Evolutionary conservation across 768 basidiomycete genomes (phyloP).

Genomic region (Kwoniella bestiolae): DNA sequence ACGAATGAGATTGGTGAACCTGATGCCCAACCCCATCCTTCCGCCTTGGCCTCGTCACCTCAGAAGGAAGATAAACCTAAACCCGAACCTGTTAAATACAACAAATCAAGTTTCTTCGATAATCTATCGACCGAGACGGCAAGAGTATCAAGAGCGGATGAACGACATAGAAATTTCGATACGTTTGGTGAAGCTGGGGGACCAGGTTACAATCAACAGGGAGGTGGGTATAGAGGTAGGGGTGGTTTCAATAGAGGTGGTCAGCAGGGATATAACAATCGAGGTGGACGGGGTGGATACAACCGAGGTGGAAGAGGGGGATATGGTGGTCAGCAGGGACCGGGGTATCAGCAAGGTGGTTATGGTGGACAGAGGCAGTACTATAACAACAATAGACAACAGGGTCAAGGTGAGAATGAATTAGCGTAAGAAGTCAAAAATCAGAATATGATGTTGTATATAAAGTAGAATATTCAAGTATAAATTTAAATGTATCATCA

Average conservation of each 20-base stretch:
- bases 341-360: conserved; percentile 6
- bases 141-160: conserved; percentile 38
- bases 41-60: conserved; percentile 24
- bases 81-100: conserved; percentile 23
- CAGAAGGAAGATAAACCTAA: conserved; percentile 3
- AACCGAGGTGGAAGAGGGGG: conserved; percentile 18
- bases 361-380: conserved; percentile 13
- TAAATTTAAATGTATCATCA: conserved; percentile 3
- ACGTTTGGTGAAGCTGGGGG: conserved; percentile 53
- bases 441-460: conserved; percentile 8
- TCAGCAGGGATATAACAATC: conserved; percentile 1
- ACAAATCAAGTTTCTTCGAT: conserved; percentile 51
- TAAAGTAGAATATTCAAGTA: background rate
- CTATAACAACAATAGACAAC: conserved; percentile 8
- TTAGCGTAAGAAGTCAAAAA: background rate
- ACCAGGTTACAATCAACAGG: conserved; percentile 12
- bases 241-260: conserved; percentile 15
- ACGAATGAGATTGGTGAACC: conserved; percentile 27
- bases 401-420: background rate
- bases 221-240: conserved; percentile 20
- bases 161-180: conserved; percentile 48
- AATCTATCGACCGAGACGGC: conserved; percentile 27
- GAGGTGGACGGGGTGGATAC: conserved; percentile 33
- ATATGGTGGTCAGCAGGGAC: conserved; percentile 12
- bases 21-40: conserved; percentile 34